Base-by-base conservation (phyloP, 306 rosid species). In the Rosa multiflora region DNA sequence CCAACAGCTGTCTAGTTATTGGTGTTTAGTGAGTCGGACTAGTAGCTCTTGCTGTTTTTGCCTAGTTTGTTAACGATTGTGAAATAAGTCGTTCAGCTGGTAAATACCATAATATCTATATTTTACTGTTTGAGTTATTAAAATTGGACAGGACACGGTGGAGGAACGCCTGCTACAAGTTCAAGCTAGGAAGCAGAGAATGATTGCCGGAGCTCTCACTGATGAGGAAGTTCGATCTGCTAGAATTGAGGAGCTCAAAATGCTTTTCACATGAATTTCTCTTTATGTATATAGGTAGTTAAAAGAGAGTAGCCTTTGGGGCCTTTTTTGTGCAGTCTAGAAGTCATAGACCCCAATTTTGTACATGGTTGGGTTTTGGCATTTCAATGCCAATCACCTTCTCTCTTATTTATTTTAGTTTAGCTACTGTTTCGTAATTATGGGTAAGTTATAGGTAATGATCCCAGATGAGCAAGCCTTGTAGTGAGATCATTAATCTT, bases 131-230 rank as follows among this genome's bases (percentile, higher is more conserved):
- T 59, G 42, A 21, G 35, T 63, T 55, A 51, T 32, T 71, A 68
- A 44, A 73, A 52, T 32, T 35, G 32, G 59, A 76, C 83, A 92
- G 94, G 88, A 78, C 81, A 90, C 97, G 1, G 93, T 89, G 70
- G 97, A 92, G 80, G 97, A 88, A 59, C 82, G 89, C 1, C 73
- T 94, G 88, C 94, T 88, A 78, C 93, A 81, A 82, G 93, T 94
- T 15, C 97, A 94, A 64, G 94, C 89, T 5, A 86, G 86, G 80
- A 92, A 90, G 87, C 93, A 92, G 81, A 78, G 87, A 48, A 83
- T 94, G 96, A 92, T 94, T 75, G 80, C 94, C 5, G 96, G 96
- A 67, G 93, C 97, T 62, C 91, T 92, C 64, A 90, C 92, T 1
- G 88, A 94, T 23, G 91, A 92, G 61, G 96, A 94, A 67, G 92